Conservation (phyloP, 768 basidiomycete genomes). For the Suillus bovinus region DNA sequence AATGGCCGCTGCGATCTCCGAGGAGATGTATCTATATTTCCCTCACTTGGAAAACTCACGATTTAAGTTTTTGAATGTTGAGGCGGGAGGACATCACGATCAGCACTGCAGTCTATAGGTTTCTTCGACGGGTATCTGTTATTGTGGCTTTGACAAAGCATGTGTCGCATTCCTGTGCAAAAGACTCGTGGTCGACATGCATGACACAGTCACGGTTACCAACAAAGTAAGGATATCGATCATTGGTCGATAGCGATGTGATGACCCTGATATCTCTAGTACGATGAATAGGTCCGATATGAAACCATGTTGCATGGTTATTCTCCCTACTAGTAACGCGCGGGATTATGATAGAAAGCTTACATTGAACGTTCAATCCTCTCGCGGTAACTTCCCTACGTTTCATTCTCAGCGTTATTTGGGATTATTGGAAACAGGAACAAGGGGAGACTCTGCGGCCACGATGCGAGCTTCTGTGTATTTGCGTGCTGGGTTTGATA, state of each 20-base stretch:
- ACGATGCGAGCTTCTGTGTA: background rate
- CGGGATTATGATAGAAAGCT: background rate
- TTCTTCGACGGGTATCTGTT: background rate
- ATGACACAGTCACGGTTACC: too few species aligned
- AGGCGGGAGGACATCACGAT: background rate
- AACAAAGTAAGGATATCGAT: background rate
- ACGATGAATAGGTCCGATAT: conserved; percentile 1
- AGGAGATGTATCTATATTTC: background rate
- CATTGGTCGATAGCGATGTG: background rate
- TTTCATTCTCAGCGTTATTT: background rate
- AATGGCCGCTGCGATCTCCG: background rate
- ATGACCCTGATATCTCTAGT: background rate
- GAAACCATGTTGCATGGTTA: background rate
- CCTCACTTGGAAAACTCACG: background rate
- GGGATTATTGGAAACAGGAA: background rate
- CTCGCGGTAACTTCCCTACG: background rate
- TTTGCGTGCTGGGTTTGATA: background rate
- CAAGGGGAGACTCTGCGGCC: background rate
- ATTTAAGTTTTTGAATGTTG: background rate
- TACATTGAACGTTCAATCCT: background rate
- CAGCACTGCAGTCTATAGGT: background rate
- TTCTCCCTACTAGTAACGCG: background rate
- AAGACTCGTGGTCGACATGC: background rate
- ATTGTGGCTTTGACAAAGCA: background rate
- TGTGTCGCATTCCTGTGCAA: background rate